Percentiles rank a stretch among this genome's conserved stretches.
Conservation (phyloP, 208 protist genomes). For the Trypanosoma rangeli region DNA sequence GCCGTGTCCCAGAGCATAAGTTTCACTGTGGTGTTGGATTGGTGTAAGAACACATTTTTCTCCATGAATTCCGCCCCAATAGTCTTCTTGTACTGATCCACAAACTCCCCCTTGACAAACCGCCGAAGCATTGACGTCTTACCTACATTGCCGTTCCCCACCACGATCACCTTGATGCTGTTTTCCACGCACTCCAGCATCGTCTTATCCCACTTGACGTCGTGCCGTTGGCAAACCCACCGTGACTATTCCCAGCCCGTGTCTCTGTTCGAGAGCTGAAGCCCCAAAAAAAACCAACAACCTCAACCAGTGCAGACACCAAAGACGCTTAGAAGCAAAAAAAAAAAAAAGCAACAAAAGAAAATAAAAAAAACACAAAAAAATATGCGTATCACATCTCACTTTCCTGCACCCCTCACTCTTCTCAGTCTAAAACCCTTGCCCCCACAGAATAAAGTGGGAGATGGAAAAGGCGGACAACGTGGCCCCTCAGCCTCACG, state of each 20-base stretch:
- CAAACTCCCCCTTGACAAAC: constrained; percentile 91
- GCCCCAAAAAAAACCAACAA: background rate
- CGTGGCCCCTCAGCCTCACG: background rate
- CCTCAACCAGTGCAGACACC: background rate
- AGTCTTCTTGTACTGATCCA: constrained; percentile 91
- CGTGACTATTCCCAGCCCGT: background rate
- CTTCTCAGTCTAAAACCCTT: no score
- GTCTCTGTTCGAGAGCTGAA: background rate
- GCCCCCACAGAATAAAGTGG: background rate
- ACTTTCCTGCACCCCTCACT: no score
- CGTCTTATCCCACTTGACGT: background rate
- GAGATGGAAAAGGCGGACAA: background rate
- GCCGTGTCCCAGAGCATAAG: constrained; percentile 96
- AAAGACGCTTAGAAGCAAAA: background rate
- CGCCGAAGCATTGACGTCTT: constrained; percentile 93
- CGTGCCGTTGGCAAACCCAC: background rate
- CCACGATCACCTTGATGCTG: constrained; percentile 94
- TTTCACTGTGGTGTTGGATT: constrained; percentile 64
- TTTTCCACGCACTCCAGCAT: constrained; percentile 58
- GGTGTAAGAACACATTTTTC: constrained; percentile 81
- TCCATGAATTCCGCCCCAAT: constrained; percentile 93
- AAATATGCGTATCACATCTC: background rate
- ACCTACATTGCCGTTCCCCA: constrained; percentile 94
- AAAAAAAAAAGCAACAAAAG: constrained; percentile 13
- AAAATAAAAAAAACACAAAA: constrained; percentile 28